A percentile compares a stretch with the other conserved stretches of the same genome.
These are phyloP conservation scores for Hanseniaspora lindneri DNA, from an alignment of 805 yeast genomes.

Conservation along the genomic window DNA sequence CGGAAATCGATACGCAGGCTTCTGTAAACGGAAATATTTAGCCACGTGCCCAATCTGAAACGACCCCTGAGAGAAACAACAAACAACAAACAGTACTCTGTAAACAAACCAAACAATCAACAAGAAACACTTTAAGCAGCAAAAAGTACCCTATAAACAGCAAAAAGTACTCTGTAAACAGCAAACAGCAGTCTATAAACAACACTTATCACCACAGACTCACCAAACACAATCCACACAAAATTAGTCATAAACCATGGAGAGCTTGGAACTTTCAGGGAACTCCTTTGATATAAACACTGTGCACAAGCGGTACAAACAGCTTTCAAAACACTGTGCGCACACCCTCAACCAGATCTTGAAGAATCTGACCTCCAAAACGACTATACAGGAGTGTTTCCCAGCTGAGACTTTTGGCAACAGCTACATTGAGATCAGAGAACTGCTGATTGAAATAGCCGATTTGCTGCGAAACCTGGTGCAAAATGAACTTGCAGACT, in stretches of 20 bases:
- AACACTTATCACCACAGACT: too few relatives aligned
- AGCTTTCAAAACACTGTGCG: slow-evolving; percentile 4
- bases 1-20: too few relatives aligned
- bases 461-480: slow-evolving; percentile 3
- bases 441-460: slow-evolving; percentile 2
- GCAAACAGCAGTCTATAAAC: too few relatives aligned
- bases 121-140: too few relatives aligned
- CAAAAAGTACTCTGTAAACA: too few relatives aligned
- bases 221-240: too few relatives aligned
- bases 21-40: too few relatives aligned
- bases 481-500: background rate
- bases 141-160: too few relatives aligned
- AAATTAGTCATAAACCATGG: too few relatives aligned
- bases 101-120: too few relatives aligned
- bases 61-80: background rate
- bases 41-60: background rate
- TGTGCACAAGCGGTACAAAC: slow-evolving; percentile 2
- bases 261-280: background rate
- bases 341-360: background rate
- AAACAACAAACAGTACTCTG: too few relatives aligned
- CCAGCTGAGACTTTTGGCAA: slow-evolving; percentile 2
- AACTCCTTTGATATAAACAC: background rate
- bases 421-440: background rate
- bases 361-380: slow-evolving; percentile 8
- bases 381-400: slow-evolving; percentile 7